These are phyloP conservation scores for Arthrinium puccinioides DNA, from an alignment of 2,329 filamentous ascomycete species.

Conservation along the genomic window DNA sequence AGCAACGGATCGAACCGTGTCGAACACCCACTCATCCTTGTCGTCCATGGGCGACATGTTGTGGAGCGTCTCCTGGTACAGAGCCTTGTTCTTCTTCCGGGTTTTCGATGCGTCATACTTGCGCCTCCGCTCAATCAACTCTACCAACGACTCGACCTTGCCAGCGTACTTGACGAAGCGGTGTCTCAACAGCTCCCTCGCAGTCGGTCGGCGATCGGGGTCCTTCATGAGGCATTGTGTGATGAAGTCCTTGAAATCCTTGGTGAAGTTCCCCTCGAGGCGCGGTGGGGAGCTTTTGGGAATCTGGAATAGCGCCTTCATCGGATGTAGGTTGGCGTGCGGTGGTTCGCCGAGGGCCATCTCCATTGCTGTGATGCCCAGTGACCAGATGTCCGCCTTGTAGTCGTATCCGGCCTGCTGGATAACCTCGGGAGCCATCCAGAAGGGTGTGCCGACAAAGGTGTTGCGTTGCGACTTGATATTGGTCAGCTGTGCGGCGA, in stretches of 20 bases:
- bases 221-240: constrained; percentile 88
- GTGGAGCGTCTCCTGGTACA: constrained; percentile 88
- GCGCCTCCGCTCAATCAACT: constrained; percentile 76
- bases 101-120: constrained; percentile 71
- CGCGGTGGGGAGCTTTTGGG: constrained; percentile 81
- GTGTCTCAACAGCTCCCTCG: constrained; percentile 81
- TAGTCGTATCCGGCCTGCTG: constrained; percentile 78
- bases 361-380: constrained; percentile 88
- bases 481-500: constrained; percentile 91
- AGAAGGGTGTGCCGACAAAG: constrained; percentile 94
- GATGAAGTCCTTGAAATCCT: constrained; percentile 91
- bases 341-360: constrained; percentile 86
- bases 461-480: constrained; percentile 97
- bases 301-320: constrained; percentile 90
- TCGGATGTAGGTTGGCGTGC: constrained; percentile 76
- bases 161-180: constrained; percentile 82
- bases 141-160: constrained; percentile 80
- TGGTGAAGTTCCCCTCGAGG: constrained; percentile 79
- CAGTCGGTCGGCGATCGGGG: constrained; percentile 73
- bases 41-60: constrained; percentile 60
- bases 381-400: constrained; percentile 89
- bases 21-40: constrained; percentile 89
- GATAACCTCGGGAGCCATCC: constrained; percentile 95
- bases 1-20: constrained; percentile 74
- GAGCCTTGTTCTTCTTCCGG: constrained; percentile 64